Base-by-base conservation (phyloP, 2,329 filamentous ascomycete species). In the Sporothrix protearum region DNA sequence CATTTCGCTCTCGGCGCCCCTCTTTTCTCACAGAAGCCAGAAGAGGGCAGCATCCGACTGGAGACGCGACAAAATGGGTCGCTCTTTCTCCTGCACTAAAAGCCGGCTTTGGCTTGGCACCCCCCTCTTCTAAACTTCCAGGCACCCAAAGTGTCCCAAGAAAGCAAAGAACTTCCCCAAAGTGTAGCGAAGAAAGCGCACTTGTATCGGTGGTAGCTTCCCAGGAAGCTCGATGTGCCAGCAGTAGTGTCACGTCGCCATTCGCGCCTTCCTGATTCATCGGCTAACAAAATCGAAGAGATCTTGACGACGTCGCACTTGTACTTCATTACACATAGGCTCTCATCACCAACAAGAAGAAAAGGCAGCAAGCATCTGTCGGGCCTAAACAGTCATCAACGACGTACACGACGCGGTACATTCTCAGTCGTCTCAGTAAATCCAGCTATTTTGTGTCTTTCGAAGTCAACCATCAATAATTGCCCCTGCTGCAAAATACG, bases 11-110 rank as follows among this genome's bases (percentile, higher is more conserved):
- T 59, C 28, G 39, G 7, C 42, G 63, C 33, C n/a, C 25, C 33
- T 42, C 10, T 36, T 25, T 25, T 22, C 22, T 57, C 25, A 5
- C 28, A 36, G 36, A 61, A 39, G n/a, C 30, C 59, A 63, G 59
- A 42, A 12, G 36, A 42, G 59, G 55, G 28, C 55, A 42, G 33
- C n/a, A n/a, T 45, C n/a, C 9, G 39, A 39, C 57, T 47, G 39
- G 39, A 45, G 61, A 51, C 22, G 49, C 22, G 22, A 8, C 33
- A 36, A 8, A 36, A 3, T 66, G 63, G 14, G 25, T 49, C 14
- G 63, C 63, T 49, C 25, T 66, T 47, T 47, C 63, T 66, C 42
- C 63, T 49, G 63, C 42, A 66, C 42, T 33, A 66, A 49, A 25
- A 49, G 22, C 61, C 16, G 61, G 22, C 25, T 66, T 66, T 10